phyloP scores from a whole-genome alignment of 192 early-diverging fungal species.

The Rhizophagus clarus region DNA sequence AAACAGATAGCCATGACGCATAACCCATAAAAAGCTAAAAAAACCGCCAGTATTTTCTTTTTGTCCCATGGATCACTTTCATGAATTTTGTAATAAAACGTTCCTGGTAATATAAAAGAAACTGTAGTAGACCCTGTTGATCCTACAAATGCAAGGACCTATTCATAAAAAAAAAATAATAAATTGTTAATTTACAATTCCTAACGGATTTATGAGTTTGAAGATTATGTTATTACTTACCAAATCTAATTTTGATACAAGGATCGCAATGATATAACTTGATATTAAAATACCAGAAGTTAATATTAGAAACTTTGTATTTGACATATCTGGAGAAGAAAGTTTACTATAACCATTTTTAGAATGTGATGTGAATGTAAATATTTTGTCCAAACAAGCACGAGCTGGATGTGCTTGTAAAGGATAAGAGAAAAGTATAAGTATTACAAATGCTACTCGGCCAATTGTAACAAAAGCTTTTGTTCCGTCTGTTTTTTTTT shows the following conservation, averaged over 20 bases:
- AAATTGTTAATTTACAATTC: not conserved
- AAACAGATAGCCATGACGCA: slow-evolving; percentile 82
- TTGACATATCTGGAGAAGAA: slow-evolving; percentile 44
- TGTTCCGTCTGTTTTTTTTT: slow-evolving; percentile 56
- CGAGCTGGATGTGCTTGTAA: slow-evolving; percentile 93
- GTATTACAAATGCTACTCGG: slow-evolving; percentile 83
- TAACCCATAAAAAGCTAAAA: slow-evolving; percentile 67
- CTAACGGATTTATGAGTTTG: not conserved
- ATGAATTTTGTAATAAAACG: slow-evolving; percentile 90
- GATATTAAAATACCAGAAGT: slow-evolving; percentile 68
- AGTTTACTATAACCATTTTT: not conserved
- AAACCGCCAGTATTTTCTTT: slow-evolving; percentile 66
- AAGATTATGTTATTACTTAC: slow-evolving; percentile 41
- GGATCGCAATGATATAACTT: slow-evolving; percentile 75
- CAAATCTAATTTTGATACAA: slow-evolving; percentile 77
- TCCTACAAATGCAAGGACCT: slow-evolving; percentile 90
- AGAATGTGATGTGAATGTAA: slow-evolving; percentile 36
- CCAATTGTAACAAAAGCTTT: slow-evolving; percentile 76
- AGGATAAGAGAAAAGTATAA: slow-evolving; percentile 91
- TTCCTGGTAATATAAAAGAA: slow-evolving; percentile 93
- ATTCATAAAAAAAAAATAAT: not conserved
- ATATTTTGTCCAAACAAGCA: slow-evolving; percentile 85
- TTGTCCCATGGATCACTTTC: slow-evolving; percentile 59
- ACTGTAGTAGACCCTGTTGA: slow-evolving; percentile 96
- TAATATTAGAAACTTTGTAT: slow-evolving; percentile 60